Conservation (phyloP, 108 stramenopile genomes). For the Nitzschia inconspicua region DNA sequence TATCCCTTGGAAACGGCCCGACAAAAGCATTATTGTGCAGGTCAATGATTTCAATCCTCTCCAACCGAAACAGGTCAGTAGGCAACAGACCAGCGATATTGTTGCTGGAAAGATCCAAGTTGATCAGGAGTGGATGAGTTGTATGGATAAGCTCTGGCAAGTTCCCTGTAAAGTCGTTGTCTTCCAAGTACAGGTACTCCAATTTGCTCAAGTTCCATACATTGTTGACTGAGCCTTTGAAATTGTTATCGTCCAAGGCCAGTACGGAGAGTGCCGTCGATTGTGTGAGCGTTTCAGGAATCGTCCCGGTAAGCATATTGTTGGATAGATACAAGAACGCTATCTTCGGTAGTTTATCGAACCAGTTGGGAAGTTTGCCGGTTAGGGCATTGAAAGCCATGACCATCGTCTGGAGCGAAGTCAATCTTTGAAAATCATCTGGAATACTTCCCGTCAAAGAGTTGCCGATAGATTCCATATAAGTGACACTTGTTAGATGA, state of each 20-base stretch:
- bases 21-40: conserved; percentile 30
- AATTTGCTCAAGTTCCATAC: conserved; percentile 22
- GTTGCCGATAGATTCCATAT: conserved; percentile 36
- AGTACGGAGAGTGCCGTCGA: conserved; percentile 17
- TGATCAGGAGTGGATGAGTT: conserved; percentile 3
- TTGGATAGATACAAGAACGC: conserved; percentile 33
- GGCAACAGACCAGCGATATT: conserved; percentile 29
- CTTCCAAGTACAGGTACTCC: conserved; percentile 30
- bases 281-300: conserved; percentile 7
- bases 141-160: conserved; percentile 11
- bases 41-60: conserved; percentile 30
- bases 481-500: conserved; percentile 21
- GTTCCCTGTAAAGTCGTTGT: conserved; percentile 32
- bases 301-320: conserved; percentile 33
- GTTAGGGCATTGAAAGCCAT: conserved; percentile 21
- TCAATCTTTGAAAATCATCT: conserved; percentile 11
- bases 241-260: conserved; percentile 39
- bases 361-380: conserved; percentile 38
- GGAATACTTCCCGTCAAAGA: conserved; percentile 33
- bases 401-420: conserved; percentile 14
- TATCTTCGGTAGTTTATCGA: conserved; percentile 6
- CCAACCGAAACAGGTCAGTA: conserved; percentile 21
- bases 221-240: conserved; percentile 19
- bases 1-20: conserved; percentile 12
- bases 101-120: conserved; percentile 39